Evolutionary conservation across 129 eudicot genomes (phyloP).

Genomic region (Flaveria robusta): DNA sequence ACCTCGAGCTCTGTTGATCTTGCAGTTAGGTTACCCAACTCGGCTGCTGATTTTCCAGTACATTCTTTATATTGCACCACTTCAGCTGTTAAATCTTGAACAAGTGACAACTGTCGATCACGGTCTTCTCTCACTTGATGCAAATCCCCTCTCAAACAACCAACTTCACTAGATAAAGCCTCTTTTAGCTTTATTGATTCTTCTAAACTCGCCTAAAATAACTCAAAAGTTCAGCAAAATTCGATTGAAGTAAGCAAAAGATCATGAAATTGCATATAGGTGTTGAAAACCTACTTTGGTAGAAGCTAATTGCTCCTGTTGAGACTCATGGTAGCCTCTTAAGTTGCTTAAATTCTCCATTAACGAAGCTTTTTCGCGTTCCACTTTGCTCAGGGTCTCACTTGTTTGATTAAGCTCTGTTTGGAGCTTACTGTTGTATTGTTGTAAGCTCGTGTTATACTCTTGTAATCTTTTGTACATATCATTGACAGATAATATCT

Average conservation of each 20-base stretch:
- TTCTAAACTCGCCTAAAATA: constrained; percentile 67
- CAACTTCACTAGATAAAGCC: constrained; percentile 59
- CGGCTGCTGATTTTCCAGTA: constrained; percentile 45
- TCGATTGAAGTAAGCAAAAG: not conserved
- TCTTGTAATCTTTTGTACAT: constrained; percentile 89
- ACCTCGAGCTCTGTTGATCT: constrained; percentile 87
- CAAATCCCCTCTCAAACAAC: constrained; percentile 69
- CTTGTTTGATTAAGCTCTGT: constrained; percentile 74
- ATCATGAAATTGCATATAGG: not conserved
- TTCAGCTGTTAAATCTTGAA: constrained; percentile 53
- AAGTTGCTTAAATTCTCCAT: constrained; percentile 77
- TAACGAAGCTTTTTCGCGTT: constrained; percentile 76
- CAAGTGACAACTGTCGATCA: constrained; percentile 53
- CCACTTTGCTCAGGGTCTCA: constrained; percentile 76
- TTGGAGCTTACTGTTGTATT: constrained; percentile 89
- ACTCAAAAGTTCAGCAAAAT: constrained; percentile 10
- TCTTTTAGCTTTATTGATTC: constrained; percentile 75
- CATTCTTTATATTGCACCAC: constrained; percentile 43
- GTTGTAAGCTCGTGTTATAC: constrained; percentile 88
- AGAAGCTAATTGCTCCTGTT: constrained; percentile 71
- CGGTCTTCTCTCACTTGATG: constrained; percentile 84
- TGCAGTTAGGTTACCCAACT: constrained; percentile 57
- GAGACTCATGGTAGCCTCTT: constrained; percentile 72
- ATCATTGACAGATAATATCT: constrained; percentile 75
- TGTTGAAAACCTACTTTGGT: constrained; percentile 51